Percentiles rank a stretch among this genome's conserved stretches.
phyloP scores from a whole-genome alignment of 2,329 filamentous ascomycete genomes.

The Aspergillus sp. region DNA sequence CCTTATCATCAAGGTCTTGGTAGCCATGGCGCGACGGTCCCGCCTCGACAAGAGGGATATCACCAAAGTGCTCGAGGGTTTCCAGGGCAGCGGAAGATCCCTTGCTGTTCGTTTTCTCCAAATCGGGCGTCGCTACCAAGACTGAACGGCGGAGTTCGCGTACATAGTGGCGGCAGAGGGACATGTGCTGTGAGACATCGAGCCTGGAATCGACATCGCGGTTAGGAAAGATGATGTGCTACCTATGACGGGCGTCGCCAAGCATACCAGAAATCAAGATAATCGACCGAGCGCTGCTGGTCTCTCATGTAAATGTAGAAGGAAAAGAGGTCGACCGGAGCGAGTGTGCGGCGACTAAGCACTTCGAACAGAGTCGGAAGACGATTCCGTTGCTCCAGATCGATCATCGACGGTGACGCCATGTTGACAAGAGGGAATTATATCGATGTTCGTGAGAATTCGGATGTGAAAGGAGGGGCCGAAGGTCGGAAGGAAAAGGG shows the following conservation, averaged over 20 bases:
- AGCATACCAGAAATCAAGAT: conserved; percentile 91
- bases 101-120: conserved; percentile 77
- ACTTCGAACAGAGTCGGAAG: conserved; percentile 96
- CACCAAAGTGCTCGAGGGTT: conserved; percentile 66
- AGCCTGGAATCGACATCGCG: conserved; percentile 61
- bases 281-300: conserved; percentile 95
- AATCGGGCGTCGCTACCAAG: conserved; percentile 86
- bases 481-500: conserved; percentile 14
- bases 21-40: conserved; percentile 58
- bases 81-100: conserved; percentile 80
- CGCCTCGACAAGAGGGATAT: conserved; percentile 49
- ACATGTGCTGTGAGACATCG: conserved; percentile 99
- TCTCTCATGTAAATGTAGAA: conserved; percentile 99
- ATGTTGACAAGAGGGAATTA: conserved; percentile 19
- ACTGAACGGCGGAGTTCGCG: conserved; percentile 91
- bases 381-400: conserved; percentile 65
- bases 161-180: conserved; percentile 91
- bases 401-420: conserved; percentile 30
- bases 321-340: conserved; percentile 94
- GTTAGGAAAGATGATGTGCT: background rate
- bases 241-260: background rate
- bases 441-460: background rate
- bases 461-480: background rate
- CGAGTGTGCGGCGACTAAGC: conserved; percentile 85
- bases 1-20: conserved; percentile 68